Evolutionary conservation across 768 basidiomycete species (phyloP), one percentile per base, ranked within the genome.

Genomic region (Boletus rubroflammeus): DNA sequence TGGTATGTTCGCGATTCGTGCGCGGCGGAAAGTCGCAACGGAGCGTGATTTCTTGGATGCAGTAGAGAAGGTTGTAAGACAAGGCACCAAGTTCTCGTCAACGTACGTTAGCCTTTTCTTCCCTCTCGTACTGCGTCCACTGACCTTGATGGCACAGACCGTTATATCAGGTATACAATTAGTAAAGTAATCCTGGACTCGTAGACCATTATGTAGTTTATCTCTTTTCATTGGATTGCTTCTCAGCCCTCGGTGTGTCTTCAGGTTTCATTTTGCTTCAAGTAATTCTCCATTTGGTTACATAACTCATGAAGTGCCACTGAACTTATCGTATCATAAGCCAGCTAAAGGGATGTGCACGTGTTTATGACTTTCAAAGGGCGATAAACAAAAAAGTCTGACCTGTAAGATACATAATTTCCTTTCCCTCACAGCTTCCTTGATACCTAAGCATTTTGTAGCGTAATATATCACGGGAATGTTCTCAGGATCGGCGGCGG

Each of bases 1-100:
- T 45, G 97, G 97, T n/a, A 98, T 99, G 97, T 99, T 96, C 73
- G 96, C 97, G 2, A 99, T 99, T 67, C 89, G 97, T 55, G 90
- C 93, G 42, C 80, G 97, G 62, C 80, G 97, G 72, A 98, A 98
- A 72, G 93, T 98, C 1, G 94, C 95, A 1, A 93, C 93, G 6
- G 97, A 99, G 69, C 87, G 93, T 51, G 97, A 99, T 73, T 99
- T 98, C 76, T 75, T 99, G 68, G 94, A 97, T 60, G 90, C 94
- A 11, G 96, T 99, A 3, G 97, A 99, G 78, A 98, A 98, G 75
- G 97, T 99, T 54, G 93, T 98, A 38, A 81, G 93, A 64, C 94
- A 98, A 74, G 95, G 95, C 26, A 93, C 90, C 64, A 98, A 98
- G 75, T 99, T 98, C 76, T 97, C 94, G 3, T 89, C 86, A 81